Evolutionary conservation across 331 rosid genomes (phyloP).

Genomic region (Arachis monticola): DNA sequence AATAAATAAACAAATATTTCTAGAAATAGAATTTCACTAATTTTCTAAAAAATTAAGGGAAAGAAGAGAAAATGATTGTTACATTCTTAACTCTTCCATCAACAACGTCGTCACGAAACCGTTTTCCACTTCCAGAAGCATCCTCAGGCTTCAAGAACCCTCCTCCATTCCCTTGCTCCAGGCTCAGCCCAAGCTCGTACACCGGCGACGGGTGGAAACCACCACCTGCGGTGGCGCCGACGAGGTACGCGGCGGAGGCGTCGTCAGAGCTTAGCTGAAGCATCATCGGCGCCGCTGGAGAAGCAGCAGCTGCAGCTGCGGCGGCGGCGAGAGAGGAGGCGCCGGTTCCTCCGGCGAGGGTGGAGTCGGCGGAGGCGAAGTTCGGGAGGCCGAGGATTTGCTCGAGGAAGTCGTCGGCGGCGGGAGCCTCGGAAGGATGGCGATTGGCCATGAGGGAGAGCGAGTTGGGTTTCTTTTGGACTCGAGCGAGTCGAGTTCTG

Average conservation of each 20-base stretch:
- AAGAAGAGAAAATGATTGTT: conserved; percentile 34
- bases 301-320: background rate
- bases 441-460: too few relatives aligned
- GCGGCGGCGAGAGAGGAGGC: conserved; percentile 48
- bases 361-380: conserved; percentile 66
- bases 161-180: conserved; percentile 89
- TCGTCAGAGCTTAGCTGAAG: conserved; percentile 85
- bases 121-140: conserved; percentile 85
- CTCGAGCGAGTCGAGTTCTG: conserved; percentile 61
- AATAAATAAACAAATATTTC: too few relatives aligned
- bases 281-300: conserved; percentile 61
- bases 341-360: conserved; percentile 56
- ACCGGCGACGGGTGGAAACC: conserved; percentile 69
- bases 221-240: conserved; percentile 45
- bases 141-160: conserved; percentile 88
- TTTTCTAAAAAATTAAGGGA: too few relatives aligned
- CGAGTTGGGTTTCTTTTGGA: too few relatives aligned
- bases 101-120: conserved; percentile 77
- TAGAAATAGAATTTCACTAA: too few relatives aligned
- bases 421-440: too few relatives aligned
- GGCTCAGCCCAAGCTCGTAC: conserved; percentile 83
- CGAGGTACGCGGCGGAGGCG: conserved; percentile 50
- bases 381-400: too few relatives aligned
- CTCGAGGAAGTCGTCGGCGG: too few relatives aligned
- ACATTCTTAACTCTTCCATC: conserved; percentile 82